Evolutionary conservation across 2,329 filamentous ascomycete species (phyloP).

Genomic region (Neopestalotiopsis sp.): DNA sequence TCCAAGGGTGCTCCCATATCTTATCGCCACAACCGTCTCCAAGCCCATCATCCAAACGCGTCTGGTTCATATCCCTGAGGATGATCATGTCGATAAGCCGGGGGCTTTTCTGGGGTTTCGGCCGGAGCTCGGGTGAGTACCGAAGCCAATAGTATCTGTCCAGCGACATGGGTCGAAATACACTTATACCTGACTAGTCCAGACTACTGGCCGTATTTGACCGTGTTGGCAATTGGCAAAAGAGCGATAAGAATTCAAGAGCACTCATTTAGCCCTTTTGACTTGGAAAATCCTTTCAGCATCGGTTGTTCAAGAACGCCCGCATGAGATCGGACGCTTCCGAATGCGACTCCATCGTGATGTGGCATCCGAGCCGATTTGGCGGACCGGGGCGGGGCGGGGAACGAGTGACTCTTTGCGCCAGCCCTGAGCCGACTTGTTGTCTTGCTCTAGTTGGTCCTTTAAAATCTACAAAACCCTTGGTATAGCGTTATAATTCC

Average conservation of each 20-base stretch:
- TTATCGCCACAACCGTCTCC: not conserved
- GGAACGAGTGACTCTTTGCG: not conserved
- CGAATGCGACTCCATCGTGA: not conserved
- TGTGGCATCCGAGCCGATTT: not conserved
- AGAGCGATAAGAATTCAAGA: not conserved
- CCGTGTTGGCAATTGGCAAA: not conserved
- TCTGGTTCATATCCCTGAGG: not conserved
- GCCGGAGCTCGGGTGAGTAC: slow-evolving; percentile 10
- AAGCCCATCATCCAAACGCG: no score
- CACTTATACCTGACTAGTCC: not conserved
- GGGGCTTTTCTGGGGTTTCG: not conserved
- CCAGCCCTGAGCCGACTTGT: not conserved
- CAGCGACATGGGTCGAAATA: not conserved
- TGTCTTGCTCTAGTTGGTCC: not conserved
- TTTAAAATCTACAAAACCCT: not conserved
- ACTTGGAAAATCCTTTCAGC: not conserved
- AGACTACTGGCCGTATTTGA: not conserved
- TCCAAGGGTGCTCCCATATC: not conserved
- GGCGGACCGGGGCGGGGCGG: not conserved
- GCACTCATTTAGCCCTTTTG: not conserved
- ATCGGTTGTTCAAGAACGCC: slow-evolving; percentile 7
- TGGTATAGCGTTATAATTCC: not conserved
- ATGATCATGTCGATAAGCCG: not conserved
- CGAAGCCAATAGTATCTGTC: not conserved
- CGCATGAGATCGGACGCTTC: not conserved